Base-by-base conservation (phyloP, 192 early-diverging fungal genomes). In the Podila verticillata region DNA sequence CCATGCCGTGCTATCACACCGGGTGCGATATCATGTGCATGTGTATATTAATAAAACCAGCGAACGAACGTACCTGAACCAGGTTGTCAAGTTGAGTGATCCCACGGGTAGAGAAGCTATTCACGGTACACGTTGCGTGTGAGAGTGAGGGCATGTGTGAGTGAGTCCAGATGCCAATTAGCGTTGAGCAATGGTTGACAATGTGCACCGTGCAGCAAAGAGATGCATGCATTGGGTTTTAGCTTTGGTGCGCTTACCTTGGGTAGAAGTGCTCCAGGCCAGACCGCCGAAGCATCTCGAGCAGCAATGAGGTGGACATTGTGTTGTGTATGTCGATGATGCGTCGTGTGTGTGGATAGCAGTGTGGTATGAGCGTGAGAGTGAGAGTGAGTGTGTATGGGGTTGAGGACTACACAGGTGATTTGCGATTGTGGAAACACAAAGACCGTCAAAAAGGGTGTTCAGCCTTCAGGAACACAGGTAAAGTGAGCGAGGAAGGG, bases 31-130 rank as follows among this genome's bases (percentile, higher is more conserved):
- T 15, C 39, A 44, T 44, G n/a, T n/a, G 13, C 39, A 39, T 12
- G 39, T 44, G 4, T 44, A 44, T 54, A 24, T 12, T 24, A 54
- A 54, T 24, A n/a, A 54, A 54, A 26, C n/a, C 7, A 54, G 10
- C 29, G 30, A 54, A 26, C n/a, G 20, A 54, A 19, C 29, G 30
- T 60, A 60, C 58, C 58, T 60, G 58, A 19, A 30, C 58, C 15
- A 60, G 30, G 26, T 60, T 24, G 30, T 60, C 58, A 4, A 60
- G 30, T 17, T 60, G 58, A 6, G 58, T 60, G 58, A 60, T 60
- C 28, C 58, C 58, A 19, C 58, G 58, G 26, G 58, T 60, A 7
- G 58, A 60, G 58, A 60, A 60, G 26, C 58, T 60, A 60, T 60
- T 60, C 8, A 30, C 15, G n/a, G 58, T 2, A 32, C 28, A 30